These are phyloP conservation scores for Neofusicoccum cordaticola DNA, from an alignment of 2,329 filamentous ascomycete species.

Conservation along the genomic window DNA sequence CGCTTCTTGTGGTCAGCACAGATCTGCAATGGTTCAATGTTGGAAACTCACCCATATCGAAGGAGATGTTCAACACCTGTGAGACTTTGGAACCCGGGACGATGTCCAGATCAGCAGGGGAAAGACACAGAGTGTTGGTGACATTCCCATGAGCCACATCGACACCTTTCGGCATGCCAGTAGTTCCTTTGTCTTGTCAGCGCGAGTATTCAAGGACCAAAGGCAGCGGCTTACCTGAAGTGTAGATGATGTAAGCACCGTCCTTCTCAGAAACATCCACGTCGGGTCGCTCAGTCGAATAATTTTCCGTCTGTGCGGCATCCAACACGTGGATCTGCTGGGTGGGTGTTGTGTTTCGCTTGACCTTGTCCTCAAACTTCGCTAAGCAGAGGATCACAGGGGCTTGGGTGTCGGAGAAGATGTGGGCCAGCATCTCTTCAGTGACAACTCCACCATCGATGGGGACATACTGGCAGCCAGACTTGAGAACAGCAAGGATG, in stretches of 20 bases:
- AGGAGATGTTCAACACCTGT: slow-evolving; percentile 57
- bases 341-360: slow-evolving; percentile 18
- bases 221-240: slow-evolving; percentile 37
- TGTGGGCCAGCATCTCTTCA: slow-evolving; percentile 39
- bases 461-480: slow-evolving; percentile 22
- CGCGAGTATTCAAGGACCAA: slow-evolving; percentile 10
- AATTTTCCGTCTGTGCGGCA: slow-evolving; percentile 18
- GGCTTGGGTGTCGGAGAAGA: slow-evolving; percentile 48
- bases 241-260: slow-evolving; percentile 48
- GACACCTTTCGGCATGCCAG: slow-evolving; percentile 58
- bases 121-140: slow-evolving; percentile 52
- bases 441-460: slow-evolving; percentile 1
- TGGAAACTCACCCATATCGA: slow-evolving; percentile 57
- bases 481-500: slow-evolving; percentile 36
- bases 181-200: slow-evolving; percentile 39
- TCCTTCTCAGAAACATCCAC: slow-evolving; percentile 23
- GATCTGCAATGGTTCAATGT: not conserved
- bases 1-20: slow-evolving; percentile 36
- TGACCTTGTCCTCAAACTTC: slow-evolving; percentile 30
- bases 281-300: slow-evolving; percentile 22
- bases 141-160: slow-evolving; percentile 57
- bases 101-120: slow-evolving; percentile 53
- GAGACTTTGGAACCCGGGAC: slow-evolving; percentile 51
- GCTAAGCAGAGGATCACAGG: slow-evolving; percentile 49
- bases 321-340: not conserved